A percentile compares a stretch with the other conserved stretches of the same genome.
Evolutionary conservation across 2,329 filamentous ascomycete genomes (phyloP).

Genomic region (Apiospora koreana): DNA sequence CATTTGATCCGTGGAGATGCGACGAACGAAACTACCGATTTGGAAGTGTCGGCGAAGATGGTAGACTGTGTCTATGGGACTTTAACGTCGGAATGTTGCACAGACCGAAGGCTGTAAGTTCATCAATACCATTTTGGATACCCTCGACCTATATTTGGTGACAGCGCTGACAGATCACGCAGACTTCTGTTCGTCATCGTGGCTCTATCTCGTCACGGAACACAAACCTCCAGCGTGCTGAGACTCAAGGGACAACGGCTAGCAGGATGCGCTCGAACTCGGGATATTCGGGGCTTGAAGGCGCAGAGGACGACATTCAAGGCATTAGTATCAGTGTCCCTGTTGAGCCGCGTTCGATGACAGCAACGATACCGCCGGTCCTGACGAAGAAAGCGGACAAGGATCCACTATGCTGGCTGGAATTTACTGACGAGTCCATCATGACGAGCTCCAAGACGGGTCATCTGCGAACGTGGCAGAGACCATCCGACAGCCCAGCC

Average conservation of each 20-base stretch:
- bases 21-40: constrained; percentile 95
- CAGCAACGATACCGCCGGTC: constrained; percentile 86
- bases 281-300: constrained; percentile 53
- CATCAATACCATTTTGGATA: constrained; percentile 2
- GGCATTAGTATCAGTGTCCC: constrained; percentile 71
- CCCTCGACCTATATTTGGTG: neutral
- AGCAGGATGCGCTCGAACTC: constrained; percentile 72
- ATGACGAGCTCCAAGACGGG: constrained; percentile 89
- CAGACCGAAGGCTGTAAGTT: constrained; percentile 77
- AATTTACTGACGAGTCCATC: constrained; percentile 92
- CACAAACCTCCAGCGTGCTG: constrained; percentile 53
- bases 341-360: constrained; percentile 81
- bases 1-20: constrained; percentile 96
- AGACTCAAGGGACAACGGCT: constrained; percentile 59
- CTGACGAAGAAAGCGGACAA: constrained; percentile 85
- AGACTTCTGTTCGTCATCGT: constrained; percentile 58
- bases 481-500: constrained; percentile 45
- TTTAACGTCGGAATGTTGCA: constrained; percentile 97
- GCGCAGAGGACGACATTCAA: constrained; percentile 46
- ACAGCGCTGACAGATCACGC: neutral
- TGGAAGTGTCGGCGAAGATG: constrained; percentile 93
- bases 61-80: constrained; percentile 89
- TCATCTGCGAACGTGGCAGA: constrained; percentile 74
- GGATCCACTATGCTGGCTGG: constrained; percentile 85
- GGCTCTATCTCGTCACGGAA: constrained; percentile 55